Conservation (phyloP, 163 green algal genomes). For the Chlorella variabilis region DNA sequence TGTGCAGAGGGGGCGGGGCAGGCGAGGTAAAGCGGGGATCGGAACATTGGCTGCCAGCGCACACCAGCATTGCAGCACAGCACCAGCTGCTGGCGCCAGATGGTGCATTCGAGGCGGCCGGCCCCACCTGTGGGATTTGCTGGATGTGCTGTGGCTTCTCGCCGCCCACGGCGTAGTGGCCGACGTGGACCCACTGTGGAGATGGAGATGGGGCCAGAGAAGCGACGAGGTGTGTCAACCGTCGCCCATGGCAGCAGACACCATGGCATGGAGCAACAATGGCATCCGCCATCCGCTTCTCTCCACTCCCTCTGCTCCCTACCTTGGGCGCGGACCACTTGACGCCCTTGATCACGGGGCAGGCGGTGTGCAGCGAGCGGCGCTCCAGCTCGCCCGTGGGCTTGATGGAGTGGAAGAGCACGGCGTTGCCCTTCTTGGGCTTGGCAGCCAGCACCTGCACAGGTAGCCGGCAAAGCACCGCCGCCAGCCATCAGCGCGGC, state of each 20-base stretch:
- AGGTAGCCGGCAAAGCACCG: background rate
- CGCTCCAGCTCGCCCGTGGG: conserved; percentile 58
- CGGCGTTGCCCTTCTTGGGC: conserved; percentile 54
- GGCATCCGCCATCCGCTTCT: too few species aligned
- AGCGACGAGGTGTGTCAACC: too few species aligned
- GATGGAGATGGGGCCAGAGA: too few species aligned
- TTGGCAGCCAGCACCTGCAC: conserved; percentile 58
- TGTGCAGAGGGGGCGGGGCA: too few species aligned
- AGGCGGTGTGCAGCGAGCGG: conserved; percentile 58
- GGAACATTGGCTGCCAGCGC: too few species aligned
- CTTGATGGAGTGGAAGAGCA: conserved; percentile 65
- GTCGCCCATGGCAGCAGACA: too few species aligned
- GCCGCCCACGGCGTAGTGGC: background rate
- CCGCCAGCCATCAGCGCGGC: background rate
- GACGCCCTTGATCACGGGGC: conserved; percentile 53
- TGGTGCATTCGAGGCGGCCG: too few species aligned
- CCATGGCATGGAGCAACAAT: too few species aligned
- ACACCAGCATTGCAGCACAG: too few species aligned
- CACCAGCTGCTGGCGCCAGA: too few species aligned
- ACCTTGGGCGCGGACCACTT: conserved; percentile 52
- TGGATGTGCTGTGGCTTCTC: conserved; percentile 1
- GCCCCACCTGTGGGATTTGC: conserved; percentile 19
- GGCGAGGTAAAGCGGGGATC: too few species aligned
- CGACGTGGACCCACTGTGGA: conserved; percentile 44
- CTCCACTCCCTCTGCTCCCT: too few species aligned